Conservation (phyloP, 1,139 yeast genomes). For the Pichia sp. region DNA sequence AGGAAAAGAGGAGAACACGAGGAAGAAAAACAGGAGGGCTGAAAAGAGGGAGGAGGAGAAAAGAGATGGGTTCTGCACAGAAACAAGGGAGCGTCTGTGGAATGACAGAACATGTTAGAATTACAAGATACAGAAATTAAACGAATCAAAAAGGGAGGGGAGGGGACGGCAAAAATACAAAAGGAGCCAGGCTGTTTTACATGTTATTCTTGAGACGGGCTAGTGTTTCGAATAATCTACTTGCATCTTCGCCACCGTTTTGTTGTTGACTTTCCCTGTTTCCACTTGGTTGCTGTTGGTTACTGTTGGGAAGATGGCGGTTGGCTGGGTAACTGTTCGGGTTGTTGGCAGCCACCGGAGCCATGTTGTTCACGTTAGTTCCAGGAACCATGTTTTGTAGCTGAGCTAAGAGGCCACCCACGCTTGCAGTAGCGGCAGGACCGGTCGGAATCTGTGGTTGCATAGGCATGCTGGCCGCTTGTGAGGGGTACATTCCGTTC, state of each 20-base stretch:
- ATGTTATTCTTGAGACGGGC: constrained; percentile 34
- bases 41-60: background rate
- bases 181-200: constrained; percentile 4
- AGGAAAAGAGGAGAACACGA: background rate
- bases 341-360: constrained; percentile 11
- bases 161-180: background rate
- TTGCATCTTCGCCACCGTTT: constrained; percentile 23
- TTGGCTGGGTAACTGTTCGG: constrained; percentile 13
- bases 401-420: constrained; percentile 8
- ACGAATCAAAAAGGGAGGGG: background rate
- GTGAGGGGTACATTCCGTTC: constrained; percentile 12
- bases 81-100: background rate
- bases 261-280: constrained; percentile 6
- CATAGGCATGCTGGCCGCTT: constrained; percentile 10
- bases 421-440: constrained; percentile 1
- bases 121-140: background rate
- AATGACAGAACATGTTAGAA: background rate
- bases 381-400: constrained; percentile 9
- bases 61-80: background rate
- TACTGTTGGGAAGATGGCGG: background rate
- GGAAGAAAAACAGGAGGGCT: background rate
- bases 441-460: constrained; percentile 3
- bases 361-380: background rate
- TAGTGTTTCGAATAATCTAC: constrained; percentile 32
- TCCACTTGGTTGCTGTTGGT: background rate